Evolutionary conservation across 345 rosid species (phyloP).

Genomic region (Hibiscus syriacus): DNA sequence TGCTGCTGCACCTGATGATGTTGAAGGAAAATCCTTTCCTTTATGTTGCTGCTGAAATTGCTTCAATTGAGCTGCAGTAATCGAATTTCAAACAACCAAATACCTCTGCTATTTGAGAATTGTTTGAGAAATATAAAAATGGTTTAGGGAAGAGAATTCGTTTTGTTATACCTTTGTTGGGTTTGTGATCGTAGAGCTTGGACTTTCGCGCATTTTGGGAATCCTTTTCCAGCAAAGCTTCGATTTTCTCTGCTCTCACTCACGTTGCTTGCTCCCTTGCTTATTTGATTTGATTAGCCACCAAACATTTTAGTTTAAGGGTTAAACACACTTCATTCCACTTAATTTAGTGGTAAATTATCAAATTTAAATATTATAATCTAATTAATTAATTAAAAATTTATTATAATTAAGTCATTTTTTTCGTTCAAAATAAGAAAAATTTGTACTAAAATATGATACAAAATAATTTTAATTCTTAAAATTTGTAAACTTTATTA

Average conservation of each 20-base stretch:
- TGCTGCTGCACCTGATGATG: constrained; percentile 45
- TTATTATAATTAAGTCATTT: too few species aligned
- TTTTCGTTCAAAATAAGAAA: too few species aligned
- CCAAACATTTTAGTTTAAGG: too few species aligned
- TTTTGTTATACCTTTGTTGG: constrained; percentile 45
- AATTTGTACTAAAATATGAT: too few species aligned
- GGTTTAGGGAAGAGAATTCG: background rate
- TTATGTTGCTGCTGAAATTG: constrained; percentile 37
- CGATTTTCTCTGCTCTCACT: background rate
- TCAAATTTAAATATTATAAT: too few species aligned
- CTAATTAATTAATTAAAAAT: too few species aligned
- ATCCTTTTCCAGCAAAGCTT: background rate
- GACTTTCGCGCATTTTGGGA: constrained; percentile 44
- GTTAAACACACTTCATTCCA: too few species aligned
- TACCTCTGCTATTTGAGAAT: too few species aligned
- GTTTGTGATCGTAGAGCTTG: constrained; percentile 66
- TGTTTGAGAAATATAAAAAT: too few species aligned
- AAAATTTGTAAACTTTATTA: too few species aligned
- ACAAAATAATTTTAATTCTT: too few species aligned
- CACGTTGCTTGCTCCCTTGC: background rate
- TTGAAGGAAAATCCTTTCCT: constrained; percentile 29
- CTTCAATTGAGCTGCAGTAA: constrained; percentile 48
- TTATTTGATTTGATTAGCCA: background rate
- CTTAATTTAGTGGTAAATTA: too few species aligned
- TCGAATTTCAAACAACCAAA: constrained; percentile 4